Base-by-base conservation (phyloP, 2,329 filamentous ascomycete species). In the Chaetomium strumarium region DNA sequence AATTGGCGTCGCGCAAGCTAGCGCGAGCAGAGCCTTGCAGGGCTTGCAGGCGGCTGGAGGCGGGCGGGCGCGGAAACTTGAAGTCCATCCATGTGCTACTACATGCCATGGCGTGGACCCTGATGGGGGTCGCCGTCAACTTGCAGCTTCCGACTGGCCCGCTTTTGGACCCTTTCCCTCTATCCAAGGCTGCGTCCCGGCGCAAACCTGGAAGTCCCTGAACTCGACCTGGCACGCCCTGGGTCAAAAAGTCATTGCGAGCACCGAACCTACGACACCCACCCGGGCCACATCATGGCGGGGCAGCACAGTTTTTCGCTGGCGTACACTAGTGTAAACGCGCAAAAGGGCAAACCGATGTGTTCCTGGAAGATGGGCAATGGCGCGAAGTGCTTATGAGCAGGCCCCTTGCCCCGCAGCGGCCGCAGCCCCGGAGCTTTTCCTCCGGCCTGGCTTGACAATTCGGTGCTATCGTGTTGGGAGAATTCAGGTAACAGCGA, bases 401-500 rank as follows among this genome's bases (percentile, higher is more conserved):
- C 20, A 20, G 19, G 20, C 17, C 19, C 40, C 40, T 20, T 14
- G 40, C 40, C 20, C 9, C 13, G 3, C 38, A 37, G 34, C 14
- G 8, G 34, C 13, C 34, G 11, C 34, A 37, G 24, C 7, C 24
- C 24, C n/a, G 55, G 53, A 58, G 50, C 55, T 52, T 44, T 43
- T 43, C 44, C 41, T 57, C 55, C 55, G 53, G 49, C 10, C 24
- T 31, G 34, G 2, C 16, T 37, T 33, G 38, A 24, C 40, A 38
- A 24, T 51, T 49, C 38, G 29, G 41, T 12, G 31, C 34, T 33
- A 36, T 20, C 17, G 41, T 49, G 46, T 43, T 55, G 49, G 36
- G 46, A 34, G 39, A 42, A 34, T 24, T 46, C 52, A 52, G 51
- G 50, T 49, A 42, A 49, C 47, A 58, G 50, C 50, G 52, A 48